Evolutionary conservation across 306 rosid species (phyloP), one percentile per base, ranked within the genome.

Genomic region (Carpinus viminea): DNA sequence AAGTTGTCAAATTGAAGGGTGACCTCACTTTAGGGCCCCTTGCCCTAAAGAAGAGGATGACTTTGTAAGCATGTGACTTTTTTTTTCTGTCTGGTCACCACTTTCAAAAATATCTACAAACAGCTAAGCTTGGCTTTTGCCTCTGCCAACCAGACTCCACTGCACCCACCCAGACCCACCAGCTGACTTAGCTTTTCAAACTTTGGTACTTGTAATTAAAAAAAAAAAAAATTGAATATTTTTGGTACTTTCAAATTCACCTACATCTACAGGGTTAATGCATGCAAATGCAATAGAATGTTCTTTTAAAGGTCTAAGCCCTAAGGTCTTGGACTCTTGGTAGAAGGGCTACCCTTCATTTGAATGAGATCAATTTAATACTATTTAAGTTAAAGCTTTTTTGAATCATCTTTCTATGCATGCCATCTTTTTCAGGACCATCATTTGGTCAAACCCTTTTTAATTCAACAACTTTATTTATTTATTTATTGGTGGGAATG

Each of bases 21-120:
- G 78, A 69, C 75, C 51, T 73, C 48, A 57, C 59, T 21, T 38
- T 31, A 2, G 34, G 34, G 57, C 78, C 68, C 73, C 78, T 47
- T 4, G 26, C 73, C 24, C 62, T 2, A 74, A 50, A 66, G 68
- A 50, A 2, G 7, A 6, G 45, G 7, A 5, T 41, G 45, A 41
- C 45, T 80, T 81, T 61, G 84, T 76, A 65, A 57, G 82, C 88
- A 83, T 72, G 88, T 77, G 88, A 76, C 54, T 69, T 54, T 24
- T 4, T 3, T 38, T 38, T 38, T 0, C 34, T 2, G 3, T 31
- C 34, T 31, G 4, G 28, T 69, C 75, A 24, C 75, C 56, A 34
- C 70, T 76, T 76, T 53, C 64, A 17, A 70, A 73, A 52, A 73
- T 53, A 73, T 73, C 76, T 73, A 36, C 34, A 17, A 1, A n/a